Percentiles rank a stretch among this genome's conserved stretches.
Evolutionary conservation across 441 rosid genomes (phyloP).

Genomic region (Euphorbia schlechtendalii): DNA sequence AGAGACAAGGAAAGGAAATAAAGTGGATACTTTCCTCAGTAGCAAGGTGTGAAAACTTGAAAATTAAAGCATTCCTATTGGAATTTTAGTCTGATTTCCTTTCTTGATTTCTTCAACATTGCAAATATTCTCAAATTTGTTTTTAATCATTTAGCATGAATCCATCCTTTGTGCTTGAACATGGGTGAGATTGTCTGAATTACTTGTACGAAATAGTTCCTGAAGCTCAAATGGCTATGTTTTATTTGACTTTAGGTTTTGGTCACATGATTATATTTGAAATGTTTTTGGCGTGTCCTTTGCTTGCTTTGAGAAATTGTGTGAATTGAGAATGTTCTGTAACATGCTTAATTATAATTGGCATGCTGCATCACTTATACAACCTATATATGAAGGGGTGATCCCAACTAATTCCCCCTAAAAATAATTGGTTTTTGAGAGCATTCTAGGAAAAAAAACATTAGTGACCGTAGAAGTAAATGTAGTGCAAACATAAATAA

Average conservation of each 20-base stretch:
- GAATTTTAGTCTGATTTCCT: neutral
- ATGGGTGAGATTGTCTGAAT: neutral
- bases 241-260: neutral
- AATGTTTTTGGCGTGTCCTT: neutral
- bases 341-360: neutral
- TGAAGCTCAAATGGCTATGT: neutral
- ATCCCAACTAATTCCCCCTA: neutral
- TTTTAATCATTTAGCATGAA: neutral
- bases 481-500: too few relatives aligned
- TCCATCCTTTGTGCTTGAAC: neutral
- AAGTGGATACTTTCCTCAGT: constrained; percentile 43
- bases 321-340: neutral
- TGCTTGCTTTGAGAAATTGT: neutral
- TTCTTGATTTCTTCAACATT: neutral
- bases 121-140: neutral
- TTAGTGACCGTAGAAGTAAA: too few relatives aligned
- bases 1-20: constrained; percentile 51
- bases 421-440: neutral
- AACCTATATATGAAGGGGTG: neutral
- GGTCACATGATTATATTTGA: neutral
- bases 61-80: neutral
- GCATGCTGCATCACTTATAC: neutral
- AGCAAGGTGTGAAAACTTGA: constrained; percentile 45
- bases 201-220: neutral
- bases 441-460: neutral